Evolutionary conservation across 805 yeast genomes (phyloP).

Genomic region (Candida coquimbonensis): DNA sequence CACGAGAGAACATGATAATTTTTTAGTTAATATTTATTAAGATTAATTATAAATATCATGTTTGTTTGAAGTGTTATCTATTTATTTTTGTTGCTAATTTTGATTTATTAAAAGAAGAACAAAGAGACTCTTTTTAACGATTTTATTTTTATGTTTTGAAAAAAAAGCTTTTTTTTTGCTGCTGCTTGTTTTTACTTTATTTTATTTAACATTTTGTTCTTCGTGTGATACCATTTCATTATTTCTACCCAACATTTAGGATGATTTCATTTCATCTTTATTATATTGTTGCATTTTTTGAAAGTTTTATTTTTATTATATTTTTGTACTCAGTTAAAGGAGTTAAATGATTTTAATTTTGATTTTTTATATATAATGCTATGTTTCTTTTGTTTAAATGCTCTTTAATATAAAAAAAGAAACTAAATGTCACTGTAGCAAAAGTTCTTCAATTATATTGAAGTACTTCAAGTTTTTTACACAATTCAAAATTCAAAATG

Average conservation of each 20-base stretch:
- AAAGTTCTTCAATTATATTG: no score
- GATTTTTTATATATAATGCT: background rate
- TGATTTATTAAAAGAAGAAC: background rate
- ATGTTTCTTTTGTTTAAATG: no score
- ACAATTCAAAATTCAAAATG: no score
- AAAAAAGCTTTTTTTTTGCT: background rate
- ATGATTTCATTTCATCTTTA: background rate
- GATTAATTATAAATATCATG: no score
- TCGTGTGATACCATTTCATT: no score
- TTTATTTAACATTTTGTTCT: no score
- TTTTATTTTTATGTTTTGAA: background rate
- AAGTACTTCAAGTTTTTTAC: no score
- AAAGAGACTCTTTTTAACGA: background rate
- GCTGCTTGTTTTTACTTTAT: background rate
- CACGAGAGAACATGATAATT: background rate
- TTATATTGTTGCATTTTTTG: background rate
- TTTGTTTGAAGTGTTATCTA: no score
- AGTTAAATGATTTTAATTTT: slow-evolving; percentile 1
- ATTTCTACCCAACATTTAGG: background rate
- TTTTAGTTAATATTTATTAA: background rate
- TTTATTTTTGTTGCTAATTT: background rate
- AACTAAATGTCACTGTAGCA: background rate
- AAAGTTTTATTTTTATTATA: background rate
- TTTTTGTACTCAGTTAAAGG: background rate
- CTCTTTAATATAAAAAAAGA: background rate